phyloP scores from a whole-genome alignment of 169 alveolate species.

The Cytauxzoon felis region DNA sequence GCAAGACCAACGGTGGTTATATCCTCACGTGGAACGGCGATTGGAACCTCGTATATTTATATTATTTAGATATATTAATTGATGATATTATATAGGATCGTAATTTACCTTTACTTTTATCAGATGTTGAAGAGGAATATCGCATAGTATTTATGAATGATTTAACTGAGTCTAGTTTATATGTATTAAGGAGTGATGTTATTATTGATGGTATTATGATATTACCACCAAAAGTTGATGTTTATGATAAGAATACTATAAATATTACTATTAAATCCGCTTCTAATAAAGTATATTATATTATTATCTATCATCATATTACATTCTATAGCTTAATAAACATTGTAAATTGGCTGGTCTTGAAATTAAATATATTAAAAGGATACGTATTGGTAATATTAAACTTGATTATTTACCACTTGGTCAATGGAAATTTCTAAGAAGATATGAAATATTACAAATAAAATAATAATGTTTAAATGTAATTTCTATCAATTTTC shows the following conservation, averaged over 20 bases:
- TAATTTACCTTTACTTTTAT: neutral
- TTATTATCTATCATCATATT: no score
- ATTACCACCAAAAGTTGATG: constrained; percentile 22
- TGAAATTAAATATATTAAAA: constrained; percentile 20
- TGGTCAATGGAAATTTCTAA: constrained; percentile 50
- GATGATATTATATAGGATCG: neutral
- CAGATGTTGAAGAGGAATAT: constrained; percentile 45
- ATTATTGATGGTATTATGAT: constrained; percentile 39
- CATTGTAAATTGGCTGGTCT: constrained; percentile 57
- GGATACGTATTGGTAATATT: constrained; percentile 33
- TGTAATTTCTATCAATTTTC: constrained; percentile 27
- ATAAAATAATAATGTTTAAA: neutral
- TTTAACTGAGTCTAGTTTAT: constrained; percentile 33
- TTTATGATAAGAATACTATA: constrained; percentile 3
- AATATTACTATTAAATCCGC: constrained; percentile 24
- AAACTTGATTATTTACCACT: constrained; percentile 38
- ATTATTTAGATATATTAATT: neutral
- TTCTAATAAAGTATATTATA: constrained; percentile 27
- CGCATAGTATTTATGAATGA: constrained; percentile 32
- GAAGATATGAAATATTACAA: constrained; percentile 28
- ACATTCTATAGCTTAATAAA: constrained; percentile 33
- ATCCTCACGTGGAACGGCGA: neutral
- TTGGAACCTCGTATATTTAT: neutral
- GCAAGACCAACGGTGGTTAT: no score
- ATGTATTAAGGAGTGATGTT: constrained; percentile 15